Evolutionary conservation across 2,329 filamentous ascomycete genomes (phyloP).

Genomic region (Aspergillus sp.): DNA sequence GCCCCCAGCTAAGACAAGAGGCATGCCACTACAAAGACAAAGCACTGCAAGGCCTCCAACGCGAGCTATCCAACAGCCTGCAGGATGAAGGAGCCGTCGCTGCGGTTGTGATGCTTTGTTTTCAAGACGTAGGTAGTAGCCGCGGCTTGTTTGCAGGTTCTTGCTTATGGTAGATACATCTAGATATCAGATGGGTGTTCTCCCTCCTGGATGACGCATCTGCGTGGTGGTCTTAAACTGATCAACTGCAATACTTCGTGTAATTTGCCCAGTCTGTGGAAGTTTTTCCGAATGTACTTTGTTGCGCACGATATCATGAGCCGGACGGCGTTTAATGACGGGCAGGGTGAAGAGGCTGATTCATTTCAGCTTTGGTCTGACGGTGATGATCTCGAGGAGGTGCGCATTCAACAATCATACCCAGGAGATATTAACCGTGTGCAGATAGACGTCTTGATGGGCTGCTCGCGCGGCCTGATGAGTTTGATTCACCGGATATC

Average conservation of each 20-base stretch:
- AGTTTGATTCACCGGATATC: conserved; percentile 26
- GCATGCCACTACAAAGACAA: not conserved
- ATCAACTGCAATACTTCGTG: conserved; percentile 16
- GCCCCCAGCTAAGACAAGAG: conserved; percentile 24
- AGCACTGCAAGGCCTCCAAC: conserved; percentile 26
- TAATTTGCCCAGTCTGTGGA: conserved; percentile 11
- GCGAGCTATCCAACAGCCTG: conserved; percentile 16
- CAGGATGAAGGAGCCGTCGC: conserved; percentile 27
- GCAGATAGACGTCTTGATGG: conserved; percentile 33
- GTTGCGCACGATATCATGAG: conserved; percentile 37
- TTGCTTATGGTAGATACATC: conserved; percentile 1
- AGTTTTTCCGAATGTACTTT: conserved; percentile 29
- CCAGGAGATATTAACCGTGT: too few species aligned
- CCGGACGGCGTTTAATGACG: conserved; percentile 19
- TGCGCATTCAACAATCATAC: too few species aligned
- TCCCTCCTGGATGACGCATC: conserved; percentile 33
- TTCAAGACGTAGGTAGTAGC: conserved; percentile 27
- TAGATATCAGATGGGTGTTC: conserved; percentile 34
- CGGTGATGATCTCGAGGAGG: not conserved
- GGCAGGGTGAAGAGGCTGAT: conserved; percentile 27
- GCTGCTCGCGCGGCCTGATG: conserved; percentile 33
- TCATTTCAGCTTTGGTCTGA: conserved; percentile 20
- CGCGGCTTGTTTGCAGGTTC: not conserved
- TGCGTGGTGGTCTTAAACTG: conserved; percentile 29
- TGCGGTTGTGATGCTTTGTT: conserved; percentile 35